Conservation (phyloP, 2,329 filamentous ascomycete genomes). For the Fusarium nygamai region DNA sequence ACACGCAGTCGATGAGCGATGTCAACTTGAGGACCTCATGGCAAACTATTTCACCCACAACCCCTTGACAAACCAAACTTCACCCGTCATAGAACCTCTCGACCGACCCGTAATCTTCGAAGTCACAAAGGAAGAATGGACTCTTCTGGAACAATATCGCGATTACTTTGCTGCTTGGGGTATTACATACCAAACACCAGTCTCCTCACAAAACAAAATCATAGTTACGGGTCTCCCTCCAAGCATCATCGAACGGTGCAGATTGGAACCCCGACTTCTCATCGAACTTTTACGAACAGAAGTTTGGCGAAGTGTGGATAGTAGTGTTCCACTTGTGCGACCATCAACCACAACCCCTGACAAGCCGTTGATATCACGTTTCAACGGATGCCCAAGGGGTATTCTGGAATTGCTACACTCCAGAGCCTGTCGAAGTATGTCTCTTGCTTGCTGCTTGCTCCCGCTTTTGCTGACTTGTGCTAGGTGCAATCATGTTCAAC, state of each 20-base stretch:
- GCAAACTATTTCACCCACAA: slow-evolving; percentile 55
- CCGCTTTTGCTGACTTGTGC: slow-evolving; percentile 9
- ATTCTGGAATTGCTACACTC: slow-evolving; percentile 82
- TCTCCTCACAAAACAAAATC: slow-evolving; percentile 46
- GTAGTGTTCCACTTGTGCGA: slow-evolving; percentile 31
- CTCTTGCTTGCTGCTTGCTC: background rate
- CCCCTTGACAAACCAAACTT: background rate
- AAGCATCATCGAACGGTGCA: slow-evolving; percentile 80
- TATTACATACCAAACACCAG: slow-evolving; percentile 66
- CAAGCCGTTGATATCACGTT: slow-evolving; percentile 66
- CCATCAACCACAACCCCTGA: slow-evolving; percentile 6
- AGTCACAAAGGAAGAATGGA: slow-evolving; percentile 67
- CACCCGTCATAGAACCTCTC: slow-evolving; percentile 51
- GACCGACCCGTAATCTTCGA: slow-evolving; percentile 71
- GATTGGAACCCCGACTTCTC: slow-evolving; percentile 74
- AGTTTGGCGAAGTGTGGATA: slow-evolving; percentile 72
- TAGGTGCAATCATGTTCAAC: slow-evolving; percentile 85
- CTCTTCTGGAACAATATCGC: slow-evolving; percentile 64
- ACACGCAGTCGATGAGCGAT: slow-evolving; percentile 92
- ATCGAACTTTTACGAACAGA: slow-evolving; percentile 80
- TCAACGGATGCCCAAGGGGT: slow-evolving; percentile 77
- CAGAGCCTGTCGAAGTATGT: slow-evolving; percentile 74
- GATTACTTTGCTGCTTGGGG: slow-evolving; percentile 78
- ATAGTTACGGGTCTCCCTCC: slow-evolving; percentile 71
- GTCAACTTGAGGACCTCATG: slow-evolving; percentile 80